Conservation (phyloP, 768 basidiomycete species). For the Pisolithus microcarpus region DNA sequence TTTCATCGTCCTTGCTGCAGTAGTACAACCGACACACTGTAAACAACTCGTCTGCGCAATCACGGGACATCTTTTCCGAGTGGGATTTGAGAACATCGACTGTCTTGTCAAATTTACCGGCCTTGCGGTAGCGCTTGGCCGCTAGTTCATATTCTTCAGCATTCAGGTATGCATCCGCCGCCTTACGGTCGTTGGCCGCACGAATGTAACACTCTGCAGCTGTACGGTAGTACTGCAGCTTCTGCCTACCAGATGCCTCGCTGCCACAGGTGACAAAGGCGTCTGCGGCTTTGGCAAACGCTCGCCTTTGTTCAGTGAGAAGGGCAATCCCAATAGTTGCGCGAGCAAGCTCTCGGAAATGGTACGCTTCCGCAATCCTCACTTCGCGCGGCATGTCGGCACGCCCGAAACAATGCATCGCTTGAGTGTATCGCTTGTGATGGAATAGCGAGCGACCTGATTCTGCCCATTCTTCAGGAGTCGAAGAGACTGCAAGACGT, state of each 20-base stretch:
- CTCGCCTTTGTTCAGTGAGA: conserved; percentile 21
- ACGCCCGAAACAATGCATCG: conserved; percentile 46
- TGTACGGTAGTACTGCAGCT: conserved; percentile 31
- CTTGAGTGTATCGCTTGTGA: conserved; percentile 39
- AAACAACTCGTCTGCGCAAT: conserved; percentile 30
- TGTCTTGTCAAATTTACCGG: conserved; percentile 47
- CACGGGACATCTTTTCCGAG: conserved; percentile 22
- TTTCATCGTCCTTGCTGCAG: conserved; percentile 19
- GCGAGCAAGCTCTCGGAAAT: conserved; percentile 35
- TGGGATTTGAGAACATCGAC: conserved; percentile 37
- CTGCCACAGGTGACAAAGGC: conserved; percentile 41
- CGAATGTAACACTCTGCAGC: conserved; percentile 43
- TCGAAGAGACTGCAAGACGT: conserved; percentile 52
- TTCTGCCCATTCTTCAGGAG: conserved; percentile 39
- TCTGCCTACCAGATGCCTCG: conserved; percentile 19
- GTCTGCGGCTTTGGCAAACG: conserved; percentile 40
- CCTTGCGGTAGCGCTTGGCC: conserved; percentile 40
- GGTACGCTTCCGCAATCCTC: conserved; percentile 44
- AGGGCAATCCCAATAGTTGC: conserved; percentile 33
- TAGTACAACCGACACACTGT: conserved; percentile 42
- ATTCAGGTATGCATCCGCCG: conserved; percentile 37
- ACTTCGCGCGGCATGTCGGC: conserved; percentile 39
- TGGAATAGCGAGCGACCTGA: conserved; percentile 36
- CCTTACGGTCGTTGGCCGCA: conserved; percentile 33
- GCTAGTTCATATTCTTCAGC: conserved; percentile 39